phyloP scores from a whole-genome alignment of 805 yeast species.

The Blastobotrys parvus region DNA sequence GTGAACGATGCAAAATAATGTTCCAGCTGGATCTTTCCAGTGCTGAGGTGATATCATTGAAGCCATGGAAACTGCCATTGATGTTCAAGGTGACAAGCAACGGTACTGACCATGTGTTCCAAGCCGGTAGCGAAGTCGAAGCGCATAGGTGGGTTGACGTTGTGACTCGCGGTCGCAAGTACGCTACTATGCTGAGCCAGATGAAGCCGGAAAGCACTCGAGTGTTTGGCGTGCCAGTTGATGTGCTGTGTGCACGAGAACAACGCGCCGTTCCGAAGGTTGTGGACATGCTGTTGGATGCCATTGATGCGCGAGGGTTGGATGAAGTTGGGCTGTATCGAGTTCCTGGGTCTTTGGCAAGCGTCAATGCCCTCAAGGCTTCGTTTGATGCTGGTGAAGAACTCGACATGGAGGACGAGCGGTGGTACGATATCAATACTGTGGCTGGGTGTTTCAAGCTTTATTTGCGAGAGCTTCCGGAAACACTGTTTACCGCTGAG shows the following conservation, averaged over 20 bases:
- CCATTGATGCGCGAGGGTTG: constrained; percentile 78
- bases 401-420: constrained; percentile 40
- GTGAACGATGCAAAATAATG: constrained; percentile 42
- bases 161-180: constrained; percentile 21
- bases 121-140: constrained; percentile 53
- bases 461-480: constrained; percentile 79
- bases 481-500: constrained; percentile 63
- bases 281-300: constrained; percentile 56
- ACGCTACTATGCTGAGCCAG: constrained; percentile 12
- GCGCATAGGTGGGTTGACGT: constrained; percentile 64
- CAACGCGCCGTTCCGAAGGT: constrained; percentile 53
- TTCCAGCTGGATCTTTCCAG: constrained; percentile 38
- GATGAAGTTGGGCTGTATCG: constrained; percentile 90
- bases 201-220: constrained; percentile 27
- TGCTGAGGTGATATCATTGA: constrained; percentile 31
- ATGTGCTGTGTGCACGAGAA: constrained; percentile 67
- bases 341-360: constrained; percentile 54
- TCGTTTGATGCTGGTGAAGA: constrained; percentile 46
- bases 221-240: constrained; percentile 84
- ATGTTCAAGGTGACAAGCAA: constrained; percentile 38
- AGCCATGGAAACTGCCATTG: constrained; percentile 2
- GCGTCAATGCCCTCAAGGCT: constrained; percentile 43
- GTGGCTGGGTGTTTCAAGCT: constrained; percentile 82
- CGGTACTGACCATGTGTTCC: constrained; percentile 54
- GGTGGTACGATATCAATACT: constrained; percentile 75